Evolutionary conservation across 2,329 filamentous ascomycete species (phyloP).

Genomic region (Lecanicillium sp.): DNA sequence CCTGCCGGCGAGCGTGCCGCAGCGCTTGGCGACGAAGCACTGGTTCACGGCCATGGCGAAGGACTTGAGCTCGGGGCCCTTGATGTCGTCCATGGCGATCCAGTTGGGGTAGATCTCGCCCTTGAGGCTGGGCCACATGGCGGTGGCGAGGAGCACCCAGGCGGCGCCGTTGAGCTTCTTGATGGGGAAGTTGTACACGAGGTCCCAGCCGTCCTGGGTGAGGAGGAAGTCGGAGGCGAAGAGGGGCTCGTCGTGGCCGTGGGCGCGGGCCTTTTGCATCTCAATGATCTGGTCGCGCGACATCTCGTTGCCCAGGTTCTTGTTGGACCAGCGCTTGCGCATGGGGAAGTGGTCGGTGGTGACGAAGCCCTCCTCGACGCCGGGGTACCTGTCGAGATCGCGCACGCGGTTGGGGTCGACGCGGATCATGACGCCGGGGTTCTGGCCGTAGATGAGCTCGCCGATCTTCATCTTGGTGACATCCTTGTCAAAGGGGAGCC

Average conservation of each 20-base stretch:
- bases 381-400: constrained; percentile 18
- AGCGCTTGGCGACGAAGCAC: constrained; percentile 24
- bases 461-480: constrained; percentile 22
- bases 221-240: constrained; percentile 24
- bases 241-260: constrained; percentile 14
- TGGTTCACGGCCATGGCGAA: constrained; percentile 25
- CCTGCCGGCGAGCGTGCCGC: constrained; percentile 20
- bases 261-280: constrained; percentile 15
- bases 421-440: constrained; percentile 25
- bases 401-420: constrained; percentile 21
- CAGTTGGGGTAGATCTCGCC: constrained; percentile 27
- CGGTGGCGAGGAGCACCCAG: constrained; percentile 20
- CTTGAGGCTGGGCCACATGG: constrained; percentile 21
- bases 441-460: constrained; percentile 21
- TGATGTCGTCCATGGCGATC: constrained; percentile 26
- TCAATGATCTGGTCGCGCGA: constrained; percentile 18
- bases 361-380: constrained; percentile 24
- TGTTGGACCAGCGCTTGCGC: constrained; percentile 21
- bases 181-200: constrained; percentile 13
- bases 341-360: constrained; percentile 21
- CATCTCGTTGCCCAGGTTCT: constrained; percentile 13
- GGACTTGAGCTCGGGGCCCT: constrained; percentile 20
- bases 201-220: constrained; percentile 16
- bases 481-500: constrained; percentile 20
- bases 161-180: constrained; percentile 14